Evolutionary conservation across 2,329 filamentous ascomycete species (phyloP), one percentile per base, ranked within the genome.

Genomic region (Cercospora janseana): DNA sequence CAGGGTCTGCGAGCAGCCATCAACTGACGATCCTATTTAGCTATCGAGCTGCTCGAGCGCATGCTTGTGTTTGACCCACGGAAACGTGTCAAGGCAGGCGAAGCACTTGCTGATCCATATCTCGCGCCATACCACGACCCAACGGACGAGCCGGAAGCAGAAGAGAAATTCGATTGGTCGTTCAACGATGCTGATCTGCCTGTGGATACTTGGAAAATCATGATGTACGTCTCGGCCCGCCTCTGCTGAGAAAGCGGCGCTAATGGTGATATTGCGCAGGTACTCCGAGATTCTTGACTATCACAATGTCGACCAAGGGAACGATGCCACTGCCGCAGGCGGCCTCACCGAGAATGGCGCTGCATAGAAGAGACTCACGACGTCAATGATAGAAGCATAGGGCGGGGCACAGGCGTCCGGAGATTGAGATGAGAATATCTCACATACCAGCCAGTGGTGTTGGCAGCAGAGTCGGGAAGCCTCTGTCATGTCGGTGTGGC

Each of bases 131-230:
- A 98, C 76, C 93, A 98, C 72, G 93, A 98, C 68, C 91, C 93
- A 6, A 93, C 88, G 35, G 93, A 98, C 66, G 93, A 98, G 77
- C 93, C 93, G 1, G 85, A 90, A 12, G 88, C 93, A 16, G 88
- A 95, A 55, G 91, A 96, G 77, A 96, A 95, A 75, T 98, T 98
- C 65, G 93, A 98, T 70, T 98, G 93, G 93, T 96, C 91, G 46
- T 98, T 98, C 75, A 97, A 97, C 70, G 93, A 98, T 64, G 93
- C 92, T 40, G 93, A 98, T 68, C 77, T 98, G 50, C 92, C 93
- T 1, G 91, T 97, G 43, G 93, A 98, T 68, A 95, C 91, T n/a
- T 98, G 93, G 93, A 98, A 98, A 77, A 96, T 98, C 69, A 98
- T 97, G 93, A 98, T 98, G 93, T 95, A 79, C 67, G 86, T 49